Conservation (phyloP, 2,329 filamentous ascomycete genomes). For the Fusarium sp. region DNA sequence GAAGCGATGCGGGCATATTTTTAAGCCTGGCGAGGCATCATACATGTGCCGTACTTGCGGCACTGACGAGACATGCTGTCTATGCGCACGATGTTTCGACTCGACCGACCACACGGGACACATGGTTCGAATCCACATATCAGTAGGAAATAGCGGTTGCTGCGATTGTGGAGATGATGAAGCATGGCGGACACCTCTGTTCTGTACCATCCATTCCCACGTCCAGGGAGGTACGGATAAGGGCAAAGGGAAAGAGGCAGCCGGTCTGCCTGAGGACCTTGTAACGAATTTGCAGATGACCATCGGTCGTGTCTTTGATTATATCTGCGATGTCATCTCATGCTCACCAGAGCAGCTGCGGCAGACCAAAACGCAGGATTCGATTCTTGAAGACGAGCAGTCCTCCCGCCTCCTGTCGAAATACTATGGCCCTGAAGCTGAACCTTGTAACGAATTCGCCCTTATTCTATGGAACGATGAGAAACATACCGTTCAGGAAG, state of each 20-base stretch:
- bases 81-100: slow-evolving; percentile 95
- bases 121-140: slow-evolving; percentile 88
- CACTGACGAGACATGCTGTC: slow-evolving; percentile 92
- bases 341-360: slow-evolving; percentile 96
- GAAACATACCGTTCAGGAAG: slow-evolving; percentile 95
- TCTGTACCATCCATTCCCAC: slow-evolving; percentile 92
- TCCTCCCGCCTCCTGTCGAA: slow-evolving; percentile 77
- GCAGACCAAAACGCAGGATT: slow-evolving; percentile 82
- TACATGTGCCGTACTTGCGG: slow-evolving; percentile 96
- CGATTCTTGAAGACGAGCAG: slow-evolving; percentile 83
- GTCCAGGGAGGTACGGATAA: slow-evolving; percentile 61
- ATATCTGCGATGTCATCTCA: slow-evolving; percentile 96
- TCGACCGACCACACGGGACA: slow-evolving; percentile 94
- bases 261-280: slow-evolving; percentile 77
- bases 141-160: slow-evolving; percentile 91
- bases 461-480: slow-evolving; percentile 97
- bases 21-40: slow-evolving; percentile 91
- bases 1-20: slow-evolving; percentile 96
- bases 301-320: slow-evolving; percentile 86
- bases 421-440: slow-evolving; percentile 72
- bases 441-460: slow-evolving; percentile 72
- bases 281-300: slow-evolving; percentile 84
- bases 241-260: slow-evolving; percentile 69
- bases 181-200: slow-evolving; percentile 88
- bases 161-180: slow-evolving; percentile 98